These are phyloP conservation scores for Fusarium pilosicola DNA, from an alignment of 2,329 filamentous ascomycete genomes.

Conservation along the genomic window DNA sequence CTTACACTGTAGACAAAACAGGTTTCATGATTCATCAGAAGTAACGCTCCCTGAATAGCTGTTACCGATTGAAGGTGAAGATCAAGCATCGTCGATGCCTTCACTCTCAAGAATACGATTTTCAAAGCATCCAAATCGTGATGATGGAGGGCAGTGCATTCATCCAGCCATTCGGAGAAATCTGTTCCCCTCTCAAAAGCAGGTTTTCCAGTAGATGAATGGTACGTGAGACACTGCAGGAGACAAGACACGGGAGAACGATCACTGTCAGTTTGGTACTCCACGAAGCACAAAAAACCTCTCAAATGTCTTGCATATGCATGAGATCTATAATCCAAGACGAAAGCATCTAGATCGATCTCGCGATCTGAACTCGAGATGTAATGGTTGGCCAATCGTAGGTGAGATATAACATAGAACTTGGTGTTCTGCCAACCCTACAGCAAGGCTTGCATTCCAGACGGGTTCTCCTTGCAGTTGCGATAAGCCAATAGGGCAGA, in stretches of 20 bases:
- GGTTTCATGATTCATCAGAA: neutral
- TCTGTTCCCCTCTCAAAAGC: neutral
- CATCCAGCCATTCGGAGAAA: neutral
- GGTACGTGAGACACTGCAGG: neutral
- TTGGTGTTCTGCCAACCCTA: neutral
- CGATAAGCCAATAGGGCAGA: neutral
- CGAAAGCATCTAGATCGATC: neutral
- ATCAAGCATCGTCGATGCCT: neutral
- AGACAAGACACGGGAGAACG: neutral
- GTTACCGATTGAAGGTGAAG: neutral
- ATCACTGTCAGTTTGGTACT: neutral
- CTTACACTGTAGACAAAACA: neutral
- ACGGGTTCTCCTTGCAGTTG: neutral
- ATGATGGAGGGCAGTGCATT: neutral
- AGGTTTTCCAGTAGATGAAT: neutral
- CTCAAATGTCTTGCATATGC: neutral
- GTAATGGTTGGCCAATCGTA: neutral
- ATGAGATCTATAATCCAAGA: neutral
- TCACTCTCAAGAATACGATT: neutral
- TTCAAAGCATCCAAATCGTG: neutral
- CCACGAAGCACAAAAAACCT: neutral
- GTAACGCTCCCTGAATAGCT: neutral
- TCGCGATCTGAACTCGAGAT: neutral
- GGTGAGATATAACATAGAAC: neutral
- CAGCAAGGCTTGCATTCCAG: neutral